A percentile compares a stretch with the other conserved stretches of the same genome.
These are phyloP conservation scores for slime mould (Dictyostelium discoideum) DNA, from an alignment of 78 protist species.

Conservation along the genomic window dicty_2.7 NC_007090.3:5194501-5195000, in stretches of 20 bases:
- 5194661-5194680: conserved; percentile 73
- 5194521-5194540: not conserved
- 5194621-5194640: not conserved
- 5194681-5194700: conserved; percentile 60
- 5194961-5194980: too few species aligned
- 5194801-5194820: conserved; percentile 53
- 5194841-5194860: conserved; percentile 67
- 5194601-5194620: not conserved
- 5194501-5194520: not conserved
- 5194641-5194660: conserved; percentile 75
- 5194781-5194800: conserved; percentile 60
- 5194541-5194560: too few species aligned
- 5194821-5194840: conserved; percentile 66
- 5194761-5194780: conserved; percentile 42
- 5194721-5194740: conserved; percentile 48
- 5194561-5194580: too few species aligned
- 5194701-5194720: conserved; percentile 51
- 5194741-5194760: conserved; percentile 55
- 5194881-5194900: not conserved
- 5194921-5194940: too few species aligned
- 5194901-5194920: too few species aligned
- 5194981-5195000: too few species aligned
- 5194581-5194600: not conserved
- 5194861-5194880: not conserved
- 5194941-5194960: too few species aligned